Conservation (phyloP, 257 asterid species). For the Solanum etuberosum region DNA sequence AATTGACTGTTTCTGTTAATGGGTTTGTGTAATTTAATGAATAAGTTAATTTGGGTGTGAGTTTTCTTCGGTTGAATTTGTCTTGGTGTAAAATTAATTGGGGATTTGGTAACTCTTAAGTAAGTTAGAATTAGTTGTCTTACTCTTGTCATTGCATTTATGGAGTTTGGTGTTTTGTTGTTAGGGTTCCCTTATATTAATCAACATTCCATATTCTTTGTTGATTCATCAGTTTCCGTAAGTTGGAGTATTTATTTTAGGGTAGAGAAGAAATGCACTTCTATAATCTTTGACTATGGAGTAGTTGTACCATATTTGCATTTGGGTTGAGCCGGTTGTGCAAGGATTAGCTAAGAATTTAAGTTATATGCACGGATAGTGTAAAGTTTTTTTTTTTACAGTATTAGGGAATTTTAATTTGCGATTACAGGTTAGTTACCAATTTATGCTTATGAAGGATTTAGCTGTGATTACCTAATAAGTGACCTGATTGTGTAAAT, state of each 20-base stretch:
- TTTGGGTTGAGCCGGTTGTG: background rate
- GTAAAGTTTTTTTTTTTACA: background rate
- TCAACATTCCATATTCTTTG: background rate
- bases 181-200: background rate
- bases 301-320: background rate
- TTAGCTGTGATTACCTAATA: background rate
- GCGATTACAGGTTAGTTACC: background rate
- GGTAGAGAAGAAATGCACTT: background rate
- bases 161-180: background rate
- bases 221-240: background rate
- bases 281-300: background rate
- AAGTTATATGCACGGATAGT: background rate
- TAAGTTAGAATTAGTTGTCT: background rate
- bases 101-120: background rate
- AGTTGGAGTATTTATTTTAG: background rate
- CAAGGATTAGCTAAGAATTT: background rate
- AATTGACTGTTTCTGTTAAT: conserved; percentile 12
- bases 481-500: background rate
- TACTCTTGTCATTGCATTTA: background rate
- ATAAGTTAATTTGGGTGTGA: background rate
- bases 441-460: background rate
- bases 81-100: conserved; percentile 6
- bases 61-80: conserved; percentile 5
- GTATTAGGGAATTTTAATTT: background rate
- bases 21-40: conserved; percentile 11